A percentile compares a stretch with the other conserved stretches of the same genome.
Conservation (phyloP, 2,329 filamentous ascomycete species). For the Myriosclerotinia curreyana region DNA sequence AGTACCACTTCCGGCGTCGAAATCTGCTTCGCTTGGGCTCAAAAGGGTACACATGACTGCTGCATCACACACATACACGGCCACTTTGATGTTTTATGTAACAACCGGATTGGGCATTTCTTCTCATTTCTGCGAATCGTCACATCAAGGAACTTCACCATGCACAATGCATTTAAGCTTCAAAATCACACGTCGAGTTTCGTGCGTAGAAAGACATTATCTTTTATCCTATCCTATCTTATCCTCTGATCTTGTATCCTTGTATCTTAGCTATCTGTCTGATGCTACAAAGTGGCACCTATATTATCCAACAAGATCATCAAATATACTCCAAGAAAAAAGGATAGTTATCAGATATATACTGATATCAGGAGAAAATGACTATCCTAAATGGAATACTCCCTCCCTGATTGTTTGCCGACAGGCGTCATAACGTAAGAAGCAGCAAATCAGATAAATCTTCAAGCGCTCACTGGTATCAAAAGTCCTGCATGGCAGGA, state of each 20-base stretch:
- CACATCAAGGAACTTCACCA: constrained; percentile 4
- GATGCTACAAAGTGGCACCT: constrained; percentile 26
- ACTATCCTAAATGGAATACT: constrained; percentile 20
- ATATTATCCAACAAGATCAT: constrained; percentile 23
- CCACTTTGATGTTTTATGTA: constrained; percentile 12
- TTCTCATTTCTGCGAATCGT: background rate
- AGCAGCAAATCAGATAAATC: constrained; percentile 31
- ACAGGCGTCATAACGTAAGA: constrained; percentile 23
- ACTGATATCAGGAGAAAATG: constrained; percentile 25
- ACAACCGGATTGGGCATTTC: background rate
- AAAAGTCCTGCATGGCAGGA: constrained; percentile 29
- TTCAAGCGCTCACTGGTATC: constrained; percentile 28
- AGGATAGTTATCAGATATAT: constrained; percentile 19
- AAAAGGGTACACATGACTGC: background rate
- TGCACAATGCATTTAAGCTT: constrained; percentile 3
- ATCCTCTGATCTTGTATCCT: constrained; percentile 23
- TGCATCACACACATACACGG: constrained; percentile 12
- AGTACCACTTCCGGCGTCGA: background rate
- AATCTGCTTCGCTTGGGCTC: constrained; percentile 13
- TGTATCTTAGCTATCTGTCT: constrained; percentile 4
- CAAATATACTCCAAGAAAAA: constrained; percentile 7
- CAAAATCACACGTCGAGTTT: constrained; percentile 9
- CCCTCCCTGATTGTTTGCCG: constrained; percentile 19
- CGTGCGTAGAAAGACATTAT: constrained; percentile 26
- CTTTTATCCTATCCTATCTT: constrained; percentile 23